Conservation (phyloP, 768 basidiomycete species). For the Amylocystis lapponica region DNA sequence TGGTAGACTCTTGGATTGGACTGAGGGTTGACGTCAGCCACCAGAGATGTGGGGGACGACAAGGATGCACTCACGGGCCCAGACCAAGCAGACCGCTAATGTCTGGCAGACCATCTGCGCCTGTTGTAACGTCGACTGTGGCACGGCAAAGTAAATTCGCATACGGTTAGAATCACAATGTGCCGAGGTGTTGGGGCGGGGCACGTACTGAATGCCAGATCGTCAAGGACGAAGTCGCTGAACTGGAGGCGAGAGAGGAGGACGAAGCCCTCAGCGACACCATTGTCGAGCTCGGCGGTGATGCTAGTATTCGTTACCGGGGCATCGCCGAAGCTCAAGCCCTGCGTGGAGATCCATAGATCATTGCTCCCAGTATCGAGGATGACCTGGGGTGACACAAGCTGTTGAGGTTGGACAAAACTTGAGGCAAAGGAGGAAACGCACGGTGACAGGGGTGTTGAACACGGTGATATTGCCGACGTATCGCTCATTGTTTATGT, state of each 20-base stretch:
- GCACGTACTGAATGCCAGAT: constrained; percentile 1
- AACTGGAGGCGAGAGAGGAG: neutral
- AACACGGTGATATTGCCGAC: neutral
- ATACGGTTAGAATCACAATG: neutral
- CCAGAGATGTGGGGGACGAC: too few species aligned
- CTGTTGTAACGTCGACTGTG: neutral
- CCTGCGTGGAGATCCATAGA: neutral
- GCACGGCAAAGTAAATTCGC: neutral
- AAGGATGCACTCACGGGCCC: neutral
- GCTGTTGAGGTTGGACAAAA: neutral
- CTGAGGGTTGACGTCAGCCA: too few species aligned
- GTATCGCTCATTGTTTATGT: neutral
- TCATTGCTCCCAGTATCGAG: constrained; percentile 5
- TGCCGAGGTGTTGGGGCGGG: too few species aligned
- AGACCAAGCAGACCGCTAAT: constrained; percentile 1
- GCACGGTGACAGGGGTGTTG: neutral
- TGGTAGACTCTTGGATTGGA: too few species aligned
- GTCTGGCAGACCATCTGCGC: neutral
- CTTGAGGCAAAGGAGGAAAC: neutral
- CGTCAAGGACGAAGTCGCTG: neutral
- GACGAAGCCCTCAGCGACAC: neutral
- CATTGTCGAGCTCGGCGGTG: neutral
- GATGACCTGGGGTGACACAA: neutral
- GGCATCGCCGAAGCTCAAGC: too few species aligned
- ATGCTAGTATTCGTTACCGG: neutral